phyloP scores from a whole-genome alignment of 108 stramenopile genomes.

The Craspedostauros australis region DNA sequence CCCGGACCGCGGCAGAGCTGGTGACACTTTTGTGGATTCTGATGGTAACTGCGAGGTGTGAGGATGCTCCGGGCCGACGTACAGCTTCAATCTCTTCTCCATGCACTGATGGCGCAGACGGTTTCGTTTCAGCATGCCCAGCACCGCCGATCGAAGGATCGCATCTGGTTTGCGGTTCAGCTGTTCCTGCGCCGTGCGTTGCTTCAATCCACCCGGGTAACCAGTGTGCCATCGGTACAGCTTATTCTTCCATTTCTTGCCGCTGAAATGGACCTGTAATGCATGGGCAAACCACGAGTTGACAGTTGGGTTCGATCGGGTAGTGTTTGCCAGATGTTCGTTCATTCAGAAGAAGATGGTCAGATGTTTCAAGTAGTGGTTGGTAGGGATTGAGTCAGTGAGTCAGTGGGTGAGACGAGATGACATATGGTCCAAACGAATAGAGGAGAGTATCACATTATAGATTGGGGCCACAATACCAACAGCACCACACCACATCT shows the following conservation, averaged over 20 bases:
- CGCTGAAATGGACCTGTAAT: slow-evolving; percentile 75
- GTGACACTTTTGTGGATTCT: slow-evolving; percentile 13
- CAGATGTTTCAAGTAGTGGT: background rate
- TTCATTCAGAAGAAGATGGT: no score
- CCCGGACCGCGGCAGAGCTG: no score
- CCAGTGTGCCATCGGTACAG: slow-evolving; percentile 93
- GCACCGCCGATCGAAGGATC: slow-evolving; percentile 72
- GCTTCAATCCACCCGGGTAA: slow-evolving; percentile 91
- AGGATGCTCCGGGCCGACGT: slow-evolving; percentile 74
- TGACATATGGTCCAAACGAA: no score
- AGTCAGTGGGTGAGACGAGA: no score
- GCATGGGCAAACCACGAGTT: no score
- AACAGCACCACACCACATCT: background rate
- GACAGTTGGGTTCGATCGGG: no score
- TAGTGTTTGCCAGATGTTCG: no score
- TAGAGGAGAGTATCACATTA: background rate
- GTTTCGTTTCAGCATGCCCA: slow-evolving; percentile 85
- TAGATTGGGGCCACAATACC: background rate
- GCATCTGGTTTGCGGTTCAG: slow-evolving; percentile 75
- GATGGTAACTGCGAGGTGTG: slow-evolving; percentile 68
- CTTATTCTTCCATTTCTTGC: slow-evolving; percentile 90
- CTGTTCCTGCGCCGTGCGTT: slow-evolving; percentile 78
- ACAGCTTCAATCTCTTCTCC: slow-evolving; percentile 77
- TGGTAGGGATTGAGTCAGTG: background rate
- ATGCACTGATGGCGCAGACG: slow-evolving; percentile 73